These are phyloP conservation scores for Paecilomyces formosus DNA, from an alignment of 2,329 filamentous ascomycete genomes.

Conservation along the genomic window DNA sequence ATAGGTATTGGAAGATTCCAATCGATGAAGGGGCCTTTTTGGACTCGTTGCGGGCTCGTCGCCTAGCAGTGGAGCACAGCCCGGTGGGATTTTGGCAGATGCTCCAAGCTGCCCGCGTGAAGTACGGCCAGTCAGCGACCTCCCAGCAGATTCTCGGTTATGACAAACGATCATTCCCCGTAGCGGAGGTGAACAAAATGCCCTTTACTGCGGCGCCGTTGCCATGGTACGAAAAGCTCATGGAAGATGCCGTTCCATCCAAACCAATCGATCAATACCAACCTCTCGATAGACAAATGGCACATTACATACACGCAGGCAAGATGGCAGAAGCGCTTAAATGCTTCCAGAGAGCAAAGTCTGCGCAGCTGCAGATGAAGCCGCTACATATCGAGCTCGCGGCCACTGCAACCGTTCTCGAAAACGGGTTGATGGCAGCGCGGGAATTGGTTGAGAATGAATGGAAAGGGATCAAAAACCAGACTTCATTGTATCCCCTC, in stretches of 20 bases:
- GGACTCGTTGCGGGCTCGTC: conserved; percentile 26
- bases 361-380: conserved; percentile 21
- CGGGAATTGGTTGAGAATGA: conserved; percentile 25
- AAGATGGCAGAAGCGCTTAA: conserved; percentile 24
- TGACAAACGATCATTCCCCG: conserved; percentile 22
- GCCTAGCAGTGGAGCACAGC: conserved; percentile 24
- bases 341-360: conserved; percentile 21
- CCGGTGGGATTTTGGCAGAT: conserved; percentile 34
- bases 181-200: conserved; percentile 17
- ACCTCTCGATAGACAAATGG: conserved; percentile 29
- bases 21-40: conserved; percentile 22
- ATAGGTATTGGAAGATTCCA: conserved; percentile 24
- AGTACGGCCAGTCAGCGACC: conserved; percentile 21
- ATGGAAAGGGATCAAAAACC: conserved; percentile 16
- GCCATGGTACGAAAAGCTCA: conserved; percentile 23
- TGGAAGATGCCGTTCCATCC: conserved; percentile 18
- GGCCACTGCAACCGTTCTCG: conserved; percentile 26
- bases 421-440: conserved; percentile 20
- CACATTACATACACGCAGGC: conserved; percentile 29
- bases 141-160: conserved; percentile 30
- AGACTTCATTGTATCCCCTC: conserved; percentile 18
- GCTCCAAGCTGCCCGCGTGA: conserved; percentile 29
- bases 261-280: conserved; percentile 24
- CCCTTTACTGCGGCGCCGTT: conserved; percentile 12
- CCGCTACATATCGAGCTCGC: conserved; percentile 29